Base-by-base conservation (phyloP, 2,329 filamentous ascomycete species). In the Pestalotiopsis sp. region DNA sequence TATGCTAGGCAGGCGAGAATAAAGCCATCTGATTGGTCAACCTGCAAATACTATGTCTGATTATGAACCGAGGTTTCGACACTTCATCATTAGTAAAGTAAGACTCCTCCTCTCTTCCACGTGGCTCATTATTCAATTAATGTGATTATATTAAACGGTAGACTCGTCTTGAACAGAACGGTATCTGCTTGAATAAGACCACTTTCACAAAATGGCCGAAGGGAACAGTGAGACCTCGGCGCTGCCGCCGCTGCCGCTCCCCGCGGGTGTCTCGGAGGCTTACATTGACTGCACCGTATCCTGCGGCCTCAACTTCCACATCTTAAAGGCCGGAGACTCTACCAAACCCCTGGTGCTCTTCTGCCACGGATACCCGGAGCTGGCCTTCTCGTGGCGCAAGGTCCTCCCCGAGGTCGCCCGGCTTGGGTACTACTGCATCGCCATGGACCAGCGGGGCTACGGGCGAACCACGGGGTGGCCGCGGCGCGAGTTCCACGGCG, bases 341-440 rank as follows among this genome's bases (percentile, higher is more conserved):
- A 73, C 78, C 26, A 82, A 80, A 6, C 64, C 88, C 1, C 81
- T 92, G 11, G 78, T 92, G 9, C 75, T 92, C 6, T 85, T 91
- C 62, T 84, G 87, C 61, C 90, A 91, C 76, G 90, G 90, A 48
- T 92, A 87, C 70, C 90, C 90, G 1, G 90, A 92, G 73, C 81
- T 92, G 2, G 88, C 90, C 35, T 92, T 86, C 75, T 91, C 89
- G 60, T 92, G 90, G 89, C 86, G 90, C 64, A 88, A 89, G 67
- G 78, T 91, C 44, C 83, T 92, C 72, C 83, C 85, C 6, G 75
- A 80, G 0, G 80, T 93, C n/a, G 87, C 89, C 4, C 77, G 79
- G 0, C 81, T 84, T 5, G 89, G 89, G 35, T 92, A 88, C 77
- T 85, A 89, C 73, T 89, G 89, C 65, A 86, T 92, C 1, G 89